phyloP scores from a whole-genome alignment of 139 green algal genomes.

The Chlamydomonas eustigma region DNA sequence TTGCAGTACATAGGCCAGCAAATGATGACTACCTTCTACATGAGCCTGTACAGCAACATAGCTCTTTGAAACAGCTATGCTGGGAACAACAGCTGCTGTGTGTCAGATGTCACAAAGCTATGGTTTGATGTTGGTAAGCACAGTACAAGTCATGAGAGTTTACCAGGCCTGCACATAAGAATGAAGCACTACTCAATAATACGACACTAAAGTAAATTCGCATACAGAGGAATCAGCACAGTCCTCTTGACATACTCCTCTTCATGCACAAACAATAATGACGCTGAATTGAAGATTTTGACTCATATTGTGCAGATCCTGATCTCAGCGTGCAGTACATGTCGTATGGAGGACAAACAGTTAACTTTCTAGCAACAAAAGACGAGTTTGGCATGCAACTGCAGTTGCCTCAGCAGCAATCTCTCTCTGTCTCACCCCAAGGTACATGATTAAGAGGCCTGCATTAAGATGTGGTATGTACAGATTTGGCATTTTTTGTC shows the following conservation, averaged over 20 bases:
- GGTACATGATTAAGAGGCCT: neutral
- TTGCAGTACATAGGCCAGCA: slow-evolving; percentile 8
- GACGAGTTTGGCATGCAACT: neutral
- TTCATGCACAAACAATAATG: neutral
- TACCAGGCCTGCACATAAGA: neutral
- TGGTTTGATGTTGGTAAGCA: slow-evolving; percentile 9
- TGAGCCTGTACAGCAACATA: neutral
- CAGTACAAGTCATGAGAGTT: neutral
- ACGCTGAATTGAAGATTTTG: neutral
- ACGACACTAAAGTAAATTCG: neutral
- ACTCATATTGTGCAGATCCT: neutral
- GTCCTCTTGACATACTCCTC: neutral
- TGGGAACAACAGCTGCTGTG: neutral
- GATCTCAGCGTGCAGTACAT: neutral
- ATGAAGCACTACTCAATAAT: neutral
- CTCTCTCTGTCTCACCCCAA: neutral
- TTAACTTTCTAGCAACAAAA: neutral
- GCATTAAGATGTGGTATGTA: too few species aligned
- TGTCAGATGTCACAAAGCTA: neutral
- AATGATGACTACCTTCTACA: slow-evolving; percentile 38
- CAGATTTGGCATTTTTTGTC: too few species aligned
- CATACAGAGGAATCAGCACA: neutral
- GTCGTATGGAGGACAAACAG: neutral
- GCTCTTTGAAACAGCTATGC: neutral
- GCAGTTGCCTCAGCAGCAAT: neutral